Base-by-base conservation (phyloP, 495 filamentous ascomycete genomes). In the Podospora pseudopauciseta region DNA sequence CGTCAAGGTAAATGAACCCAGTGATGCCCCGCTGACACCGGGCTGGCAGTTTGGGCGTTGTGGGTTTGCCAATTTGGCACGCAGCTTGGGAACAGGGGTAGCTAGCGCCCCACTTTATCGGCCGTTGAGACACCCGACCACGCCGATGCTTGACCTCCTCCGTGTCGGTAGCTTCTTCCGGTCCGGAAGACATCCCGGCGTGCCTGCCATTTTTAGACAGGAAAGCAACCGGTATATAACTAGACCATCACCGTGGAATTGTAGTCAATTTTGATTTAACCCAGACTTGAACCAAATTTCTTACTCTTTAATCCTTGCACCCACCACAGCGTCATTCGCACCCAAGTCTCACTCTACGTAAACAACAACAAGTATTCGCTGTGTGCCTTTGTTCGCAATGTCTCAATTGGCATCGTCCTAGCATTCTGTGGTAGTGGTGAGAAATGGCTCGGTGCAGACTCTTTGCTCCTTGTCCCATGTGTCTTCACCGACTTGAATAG, bases 61-160 rank as follows among this genome's bases (percentile, higher is more conserved):
- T 63, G 61, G n/a, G 61, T 28, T 16, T 63, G 61, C 18, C 32
- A 44, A 63, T 44, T 53, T 39, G 61, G 49, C 61, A 63, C 30
- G 34, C 28, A 63, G 61, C 32, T 63, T 11, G 39, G 39, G 39
- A 13, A 20, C 61, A 63, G 61, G 61, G 61, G 61, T 27, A 20
- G 27, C 30, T 63, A 44, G 18, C 4, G 61, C 27, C 6, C 61
- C 61, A 63, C 61, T 63, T 44, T 23, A 44, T 44, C 61, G 27
- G 61, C 61, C 61, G 61, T 63, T 63, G 28, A 18, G 30, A 19
- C 28, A 32, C 18, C 61, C 61, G 61, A 39, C 49, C 55, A 20
- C 39, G 39, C 39, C 39, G 39, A 49, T 49, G 39, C 39, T 26
- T 58, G 19, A 58, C 55, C 11, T 58, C 55, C 55, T 58, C 55